Base-by-base conservation (phyloP, 495 filamentous ascomycete species). In the Entonaema liquescens region DNA sequence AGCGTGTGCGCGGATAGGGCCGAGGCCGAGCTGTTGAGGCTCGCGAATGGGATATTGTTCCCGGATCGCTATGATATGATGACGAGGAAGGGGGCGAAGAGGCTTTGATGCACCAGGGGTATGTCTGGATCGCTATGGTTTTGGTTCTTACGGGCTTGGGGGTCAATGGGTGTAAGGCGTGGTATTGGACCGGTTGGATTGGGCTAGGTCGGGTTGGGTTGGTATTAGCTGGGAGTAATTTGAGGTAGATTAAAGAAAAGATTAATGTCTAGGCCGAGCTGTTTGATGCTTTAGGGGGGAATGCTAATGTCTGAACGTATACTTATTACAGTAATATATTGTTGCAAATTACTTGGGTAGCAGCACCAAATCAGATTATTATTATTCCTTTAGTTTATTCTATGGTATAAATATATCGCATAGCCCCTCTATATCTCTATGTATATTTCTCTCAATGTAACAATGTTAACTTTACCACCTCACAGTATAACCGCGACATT, bases 11-110 rank as follows among this genome's bases (percentile, higher is more conserved):
- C 13, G 21, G 44, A 38, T 2, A 72, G 74, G n/a, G 52, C 28
- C 0, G 77, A 79, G 74, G 70, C 72, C 47, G 74, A 75, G 62
- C 55, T 82, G 26, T 38, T 83, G 28, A 62, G 72, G 2, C 72
- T 79, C 59, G 81, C 81, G 11, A 83, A 84, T 56, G 78, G 65
- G 28, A 83, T 83, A n/a, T 63, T 84, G 52, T 83, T 84, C 70
- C 82, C 81, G 0, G 79, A 82, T 62, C 76, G 79, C 42, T 83
- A 78, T 54, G 79, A 81, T 61, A 71, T 74, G 65, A 54, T 76
- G 49, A 73, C 54, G n/a, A 35, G 56, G 52, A 62, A 49, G 38
- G 55, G 67, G 5, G 57, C 59, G 26, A 62, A 57, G 35, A 56
- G 57, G 49, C 13, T 21, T 38, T 58, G 29, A 56, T 21, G 42